Percentiles rank a stretch among this genome's conserved stretches.
Evolutionary conservation across 352 stramenopile genomes (phyloP).

Genomic region (Phytophthora syringae): DNA sequence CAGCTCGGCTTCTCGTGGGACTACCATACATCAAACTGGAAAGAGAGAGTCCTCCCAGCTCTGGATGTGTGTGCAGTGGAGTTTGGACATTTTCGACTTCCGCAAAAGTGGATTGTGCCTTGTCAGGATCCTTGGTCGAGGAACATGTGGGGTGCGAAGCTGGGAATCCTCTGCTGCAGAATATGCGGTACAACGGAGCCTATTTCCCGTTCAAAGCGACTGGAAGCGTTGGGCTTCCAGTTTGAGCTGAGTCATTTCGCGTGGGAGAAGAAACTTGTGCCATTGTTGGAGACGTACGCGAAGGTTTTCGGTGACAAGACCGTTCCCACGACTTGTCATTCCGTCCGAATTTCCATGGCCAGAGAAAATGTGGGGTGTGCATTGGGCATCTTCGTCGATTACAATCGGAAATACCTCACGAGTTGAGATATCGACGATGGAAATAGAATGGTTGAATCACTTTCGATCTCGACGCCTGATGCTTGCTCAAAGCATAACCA

Average conservation of each 20-base stretch:
- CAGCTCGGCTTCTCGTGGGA: not conserved
- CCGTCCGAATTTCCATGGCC: conserved; percentile 70
- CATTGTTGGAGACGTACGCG: not conserved
- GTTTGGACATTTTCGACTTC: not conserved
- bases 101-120: no score
- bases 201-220: conserved; percentile 32
- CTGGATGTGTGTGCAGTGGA: not conserved
- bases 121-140: not conserved
- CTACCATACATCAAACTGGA: not conserved
- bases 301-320: not conserved
- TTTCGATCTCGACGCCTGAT: no score
- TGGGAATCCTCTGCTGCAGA: not conserved
- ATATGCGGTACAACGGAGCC: conserved; percentile 27
- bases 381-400: conserved; percentile 1
- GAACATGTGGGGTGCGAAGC: not conserved
- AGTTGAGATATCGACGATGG: no score
- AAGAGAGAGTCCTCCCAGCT: not conserved
- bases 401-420: no score
- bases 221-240: conserved; percentile 44
- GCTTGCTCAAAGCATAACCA: no score
- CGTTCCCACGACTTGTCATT: conserved; percentile 80
- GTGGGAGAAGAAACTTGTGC: not conserved
- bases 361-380: conserved; percentile 60
- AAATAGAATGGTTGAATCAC: no score
- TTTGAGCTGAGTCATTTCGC: not conserved